Conservation (phyloP, 2,329 filamentous ascomycete genomes). For the Xylariales sp. region DNA sequence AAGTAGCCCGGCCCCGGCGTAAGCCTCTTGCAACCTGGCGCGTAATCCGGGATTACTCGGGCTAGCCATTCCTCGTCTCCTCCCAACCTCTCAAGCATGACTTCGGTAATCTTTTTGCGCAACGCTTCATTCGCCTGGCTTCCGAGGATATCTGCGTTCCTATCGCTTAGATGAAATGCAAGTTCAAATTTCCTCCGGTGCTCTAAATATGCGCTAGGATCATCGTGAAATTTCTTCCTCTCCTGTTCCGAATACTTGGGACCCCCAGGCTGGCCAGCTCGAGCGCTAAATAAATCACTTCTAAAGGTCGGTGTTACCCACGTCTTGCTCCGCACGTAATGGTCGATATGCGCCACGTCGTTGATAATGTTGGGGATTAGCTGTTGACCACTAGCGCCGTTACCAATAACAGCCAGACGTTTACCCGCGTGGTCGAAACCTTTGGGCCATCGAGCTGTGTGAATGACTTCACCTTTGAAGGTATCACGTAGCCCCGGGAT, state of each 20-base stretch:
- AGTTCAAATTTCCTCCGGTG: constrained; percentile 5
- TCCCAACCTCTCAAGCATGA: constrained; percentile 8
- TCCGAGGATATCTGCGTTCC: constrained; percentile 1
- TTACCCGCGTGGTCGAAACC: constrained; percentile 3
- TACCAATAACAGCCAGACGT: constrained; percentile 2
- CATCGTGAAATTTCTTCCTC: constrained; percentile 2
- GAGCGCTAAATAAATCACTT: constrained; percentile 1
- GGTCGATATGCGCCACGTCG: constrained; percentile 7
- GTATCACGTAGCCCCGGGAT: not conserved
- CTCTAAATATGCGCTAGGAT: constrained; percentile 8
- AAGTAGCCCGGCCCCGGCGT: constrained; percentile 4
- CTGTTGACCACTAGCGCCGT: constrained; percentile 9
- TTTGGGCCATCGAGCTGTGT: constrained; percentile 7
- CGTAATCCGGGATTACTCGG: constrained; percentile 7
- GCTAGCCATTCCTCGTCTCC: constrained; percentile 10
- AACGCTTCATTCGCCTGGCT: constrained; percentile 3
- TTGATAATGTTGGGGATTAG: constrained; percentile 12
- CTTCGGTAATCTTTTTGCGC: constrained; percentile 6
- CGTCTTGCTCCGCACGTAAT: constrained; percentile 11
- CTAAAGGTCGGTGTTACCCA: not conserved
- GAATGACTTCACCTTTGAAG: constrained; percentile 9
- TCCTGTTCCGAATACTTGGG: constrained; percentile 10
- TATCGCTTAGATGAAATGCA: constrained; percentile 3
- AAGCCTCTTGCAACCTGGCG: constrained; percentile 2
- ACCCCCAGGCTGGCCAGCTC: constrained; percentile 3